These are phyloP conservation scores for Zygosaccharomyces sapae DNA, from an alignment of 1,139 yeast genomes.

Conservation along the genomic window DNA sequence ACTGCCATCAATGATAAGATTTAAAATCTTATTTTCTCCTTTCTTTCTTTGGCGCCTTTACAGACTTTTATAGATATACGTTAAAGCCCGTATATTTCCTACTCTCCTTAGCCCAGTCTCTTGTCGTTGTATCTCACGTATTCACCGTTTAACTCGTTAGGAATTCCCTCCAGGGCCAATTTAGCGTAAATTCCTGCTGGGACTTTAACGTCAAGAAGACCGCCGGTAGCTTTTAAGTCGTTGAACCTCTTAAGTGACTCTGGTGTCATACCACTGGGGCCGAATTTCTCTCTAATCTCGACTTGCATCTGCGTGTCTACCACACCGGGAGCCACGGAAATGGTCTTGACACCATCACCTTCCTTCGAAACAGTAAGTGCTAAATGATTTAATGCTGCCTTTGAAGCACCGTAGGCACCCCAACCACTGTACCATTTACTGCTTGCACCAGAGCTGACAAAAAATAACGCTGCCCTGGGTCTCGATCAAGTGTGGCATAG, in stretches of 20 bases:
- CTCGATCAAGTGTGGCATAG: slow-evolving; percentile 57
- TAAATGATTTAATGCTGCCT: slow-evolving; percentile 82
- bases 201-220: slow-evolving; percentile 58
- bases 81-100: not conserved
- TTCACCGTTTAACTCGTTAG: slow-evolving; percentile 53
- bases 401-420: slow-evolving; percentile 88
- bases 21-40: not conserved
- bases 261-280: slow-evolving; percentile 50
- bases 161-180: slow-evolving; percentile 57
- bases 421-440: slow-evolving; percentile 49
- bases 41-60: not conserved
- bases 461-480: slow-evolving; percentile 47
- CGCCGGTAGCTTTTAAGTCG: slow-evolving; percentile 51
- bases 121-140: slow-evolving; percentile 60
- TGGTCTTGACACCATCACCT: slow-evolving; percentile 53
- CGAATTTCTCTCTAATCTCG: slow-evolving; percentile 61
- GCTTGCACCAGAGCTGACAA: slow-evolving; percentile 82
- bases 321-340: slow-evolving; percentile 88
- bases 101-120: slow-evolving; percentile 6
- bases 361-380: slow-evolving; percentile 63
- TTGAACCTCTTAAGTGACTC: slow-evolving; percentile 55
- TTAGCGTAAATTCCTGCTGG: slow-evolving; percentile 69
- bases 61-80: not conserved
- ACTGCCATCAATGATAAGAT: slow-evolving; percentile 48
- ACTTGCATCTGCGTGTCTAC: slow-evolving; percentile 86